Evolutionary conservation across 441 rosid genomes (phyloP).

Genomic region (Breynia disticha): DNA sequence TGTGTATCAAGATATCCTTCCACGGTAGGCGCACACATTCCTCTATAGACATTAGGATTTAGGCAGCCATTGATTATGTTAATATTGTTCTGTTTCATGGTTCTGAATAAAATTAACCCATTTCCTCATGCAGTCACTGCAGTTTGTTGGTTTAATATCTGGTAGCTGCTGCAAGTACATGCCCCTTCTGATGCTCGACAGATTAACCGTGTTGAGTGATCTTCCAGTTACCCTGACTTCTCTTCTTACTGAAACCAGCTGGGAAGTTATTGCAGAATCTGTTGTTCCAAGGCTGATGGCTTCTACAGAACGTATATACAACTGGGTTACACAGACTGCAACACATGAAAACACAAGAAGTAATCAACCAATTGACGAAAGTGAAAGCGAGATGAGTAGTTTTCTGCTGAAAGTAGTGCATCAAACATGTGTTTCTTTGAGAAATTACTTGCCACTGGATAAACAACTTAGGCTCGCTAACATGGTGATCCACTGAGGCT

Average conservation of each 20-base stretch:
- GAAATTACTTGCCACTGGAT: slow-evolving; percentile 56
- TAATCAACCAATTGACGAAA: slow-evolving; percentile 29
- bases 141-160: slow-evolving; percentile 62
- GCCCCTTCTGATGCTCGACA: slow-evolving; percentile 72
- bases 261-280: slow-evolving; percentile 46
- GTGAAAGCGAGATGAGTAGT: slow-evolving; percentile 35
- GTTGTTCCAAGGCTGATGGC: slow-evolving; percentile 41
- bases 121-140: slow-evolving; percentile 45
- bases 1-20: slow-evolving; percentile 72
- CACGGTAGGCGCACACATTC: slow-evolving; percentile 37
- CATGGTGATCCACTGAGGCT: slow-evolving; percentile 27
- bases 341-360: slow-evolving; percentile 16
- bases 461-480: slow-evolving; percentile 64
- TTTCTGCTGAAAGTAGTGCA: slow-evolving; percentile 45
- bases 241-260: slow-evolving; percentile 48
- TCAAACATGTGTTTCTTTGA: slow-evolving; percentile 44
- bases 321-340: slow-evolving; percentile 27
- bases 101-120: slow-evolving; percentile 2
- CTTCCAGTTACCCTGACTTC: slow-evolving; percentile 66
- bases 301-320: slow-evolving; percentile 55
- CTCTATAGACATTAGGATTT: neutral
- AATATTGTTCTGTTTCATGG: neutral
- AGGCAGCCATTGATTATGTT: too few relatives aligned
- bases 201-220: slow-evolving; percentile 42
- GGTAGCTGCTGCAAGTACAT: slow-evolving; percentile 82